Percentiles rank a stretch among this genome's conserved stretches.
Conservation (phyloP, 371 early-diverging fungal species). For the Thermomucor indicae-seudaticae region DNA sequence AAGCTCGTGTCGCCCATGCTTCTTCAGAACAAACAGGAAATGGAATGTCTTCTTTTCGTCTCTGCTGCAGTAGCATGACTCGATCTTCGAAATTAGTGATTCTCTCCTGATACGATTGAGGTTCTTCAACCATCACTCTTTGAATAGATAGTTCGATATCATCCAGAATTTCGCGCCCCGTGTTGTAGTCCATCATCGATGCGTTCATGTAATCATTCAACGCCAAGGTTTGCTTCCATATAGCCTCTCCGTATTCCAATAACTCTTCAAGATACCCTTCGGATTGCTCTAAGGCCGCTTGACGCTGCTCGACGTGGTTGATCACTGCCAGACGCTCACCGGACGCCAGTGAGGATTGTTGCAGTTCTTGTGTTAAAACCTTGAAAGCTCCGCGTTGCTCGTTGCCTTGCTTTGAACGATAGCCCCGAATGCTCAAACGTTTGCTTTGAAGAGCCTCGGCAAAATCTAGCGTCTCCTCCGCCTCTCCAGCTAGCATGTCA, state of each 20-base stretch:
- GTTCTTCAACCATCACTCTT: slow-evolving; percentile 1
- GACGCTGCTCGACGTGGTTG: no score
- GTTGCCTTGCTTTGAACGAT: no score
- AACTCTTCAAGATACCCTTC: neutral
- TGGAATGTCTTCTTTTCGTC: slow-evolving; percentile 5
- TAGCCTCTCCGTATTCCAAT: neutral
- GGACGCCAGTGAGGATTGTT: no score
- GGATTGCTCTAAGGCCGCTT: neutral
- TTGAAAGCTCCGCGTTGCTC: no score
- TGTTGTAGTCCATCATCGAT: neutral
- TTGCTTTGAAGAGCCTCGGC: no score
- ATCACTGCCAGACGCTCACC: no score
- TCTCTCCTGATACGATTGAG: neutral
- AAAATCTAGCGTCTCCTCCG: no score
- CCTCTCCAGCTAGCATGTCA: no score
- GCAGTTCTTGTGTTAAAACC: no score
- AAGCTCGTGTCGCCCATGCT: neutral
- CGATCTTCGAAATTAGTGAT: slow-evolving; percentile 12
- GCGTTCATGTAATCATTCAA: neutral
- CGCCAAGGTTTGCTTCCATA: neutral
- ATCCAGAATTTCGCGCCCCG: neutral
- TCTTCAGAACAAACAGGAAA: slow-evolving; percentile 20
- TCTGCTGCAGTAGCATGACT: slow-evolving; percentile 10
- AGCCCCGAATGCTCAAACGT: no score
- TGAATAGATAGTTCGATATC: slow-evolving; percentile 13